Evolutionary conservation across 2,329 filamentous ascomycete species (phyloP), one percentile per base, ranked within the genome.

Genomic region (Aspergillus tamarii): DNA sequence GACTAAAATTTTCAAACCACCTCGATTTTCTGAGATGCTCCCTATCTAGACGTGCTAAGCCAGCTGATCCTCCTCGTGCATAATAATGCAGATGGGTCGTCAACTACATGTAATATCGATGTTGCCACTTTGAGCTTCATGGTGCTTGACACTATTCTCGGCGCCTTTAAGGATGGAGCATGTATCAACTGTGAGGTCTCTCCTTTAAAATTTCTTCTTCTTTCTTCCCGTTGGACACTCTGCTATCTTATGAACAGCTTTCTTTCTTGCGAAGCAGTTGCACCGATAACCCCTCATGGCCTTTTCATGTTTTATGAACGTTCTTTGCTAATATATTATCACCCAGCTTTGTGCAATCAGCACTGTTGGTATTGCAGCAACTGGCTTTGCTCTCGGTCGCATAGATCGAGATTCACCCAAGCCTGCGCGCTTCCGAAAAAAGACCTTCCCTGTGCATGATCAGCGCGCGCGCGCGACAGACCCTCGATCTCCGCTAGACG

Each of bases 271-370:
- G 36, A 23, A 30, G 32, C n/a, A 36, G 4, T 54, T 54, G 4
- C 14, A 21, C 26, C 30, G 16, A 21, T 36, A 36, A 28, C 32
- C 52, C 19, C 30, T n/a, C 32, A 54, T 23, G 21, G 21, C 5
- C 9, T 21, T 21, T 11, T 11, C 5, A 26, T 34, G 4, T 8
- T n/a, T 32, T 41, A 19, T 11, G 43, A 21, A 43, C 8, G 12
- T 23, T 23, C n/a, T 41, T 36, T 10, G 57, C 66, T 70, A 56
- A 72, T 57, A 34, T 10, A 34, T 43, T 43, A 6, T 30, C 41
- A 34, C 57, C 12, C 70, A 88, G 86, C 83, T 89, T 71, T 88
- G 85, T 85, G 87, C 87, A 72, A 80, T 87, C 75, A 86, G 86
- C 81, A 87, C 86, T 71, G 81, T 88, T 78, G 86, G 85, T 75